Conservation (phyloP, 2,329 filamentous ascomycete genomes). For the Pseudocercospora cruenta region DNA sequence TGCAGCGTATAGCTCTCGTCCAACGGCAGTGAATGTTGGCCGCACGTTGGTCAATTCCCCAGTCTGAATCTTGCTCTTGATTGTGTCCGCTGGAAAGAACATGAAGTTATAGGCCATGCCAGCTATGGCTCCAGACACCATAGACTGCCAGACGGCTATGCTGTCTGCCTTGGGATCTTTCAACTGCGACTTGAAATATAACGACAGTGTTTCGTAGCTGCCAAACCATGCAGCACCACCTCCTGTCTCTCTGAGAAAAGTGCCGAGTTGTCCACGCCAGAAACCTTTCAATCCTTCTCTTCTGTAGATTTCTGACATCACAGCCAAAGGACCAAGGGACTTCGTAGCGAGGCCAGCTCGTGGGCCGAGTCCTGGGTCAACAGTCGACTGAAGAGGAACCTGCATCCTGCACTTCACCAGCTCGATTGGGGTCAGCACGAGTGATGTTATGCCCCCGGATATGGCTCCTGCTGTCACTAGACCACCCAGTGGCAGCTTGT, state of each 20-base stretch:
- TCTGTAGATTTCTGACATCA: conserved; percentile 79
- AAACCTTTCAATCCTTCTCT: conserved; percentile 84
- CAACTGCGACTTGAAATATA: conserved; percentile 61
- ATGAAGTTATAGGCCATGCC: conserved; percentile 96
- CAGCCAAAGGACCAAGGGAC: conserved; percentile 59
- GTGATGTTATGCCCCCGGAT: conserved; percentile 84
- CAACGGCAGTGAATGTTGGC: conserved; percentile 73
- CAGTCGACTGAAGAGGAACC: conserved; percentile 58
- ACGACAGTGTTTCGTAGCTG: conserved; percentile 76
- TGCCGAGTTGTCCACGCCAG: conserved; percentile 94
- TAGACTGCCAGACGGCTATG: conserved; percentile 83
- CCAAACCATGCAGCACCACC: conserved; percentile 96
- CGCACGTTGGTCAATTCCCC: conserved; percentile 57
- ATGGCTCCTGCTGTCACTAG: conserved; percentile 81
- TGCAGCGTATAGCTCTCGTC: conserved; percentile 74
- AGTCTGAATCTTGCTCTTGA: conserved; percentile 97
- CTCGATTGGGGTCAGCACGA: conserved; percentile 92
- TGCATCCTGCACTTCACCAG: conserved; percentile 99
- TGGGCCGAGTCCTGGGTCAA: conserved; percentile 32
- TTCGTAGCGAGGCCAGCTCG: conserved; percentile 15
- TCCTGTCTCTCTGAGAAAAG: conserved; percentile 89
- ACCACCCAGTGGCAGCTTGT: conserved; percentile 71
- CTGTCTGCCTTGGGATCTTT: conserved; percentile 46
- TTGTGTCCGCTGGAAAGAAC: conserved; percentile 95
- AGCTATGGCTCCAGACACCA: conserved; percentile 81